Conservation (phyloP, 2,329 filamentous ascomycete species). For the Fusarium miscanthi region DNA sequence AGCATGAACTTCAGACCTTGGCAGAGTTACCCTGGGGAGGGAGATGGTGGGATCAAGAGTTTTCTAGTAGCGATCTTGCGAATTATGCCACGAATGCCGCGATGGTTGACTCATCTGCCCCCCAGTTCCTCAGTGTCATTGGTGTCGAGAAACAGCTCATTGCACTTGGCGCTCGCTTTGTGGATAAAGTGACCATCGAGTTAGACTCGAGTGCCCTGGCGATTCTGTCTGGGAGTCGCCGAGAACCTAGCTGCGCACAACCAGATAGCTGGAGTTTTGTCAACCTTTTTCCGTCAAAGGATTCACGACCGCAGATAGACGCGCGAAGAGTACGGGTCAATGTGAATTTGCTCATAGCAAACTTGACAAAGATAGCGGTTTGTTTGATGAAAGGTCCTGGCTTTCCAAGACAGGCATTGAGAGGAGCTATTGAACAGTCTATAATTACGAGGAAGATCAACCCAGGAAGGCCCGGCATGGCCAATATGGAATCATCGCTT, state of each 20-base stretch:
- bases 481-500: neutral
- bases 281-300: neutral
- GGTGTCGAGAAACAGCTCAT: constrained; percentile 1
- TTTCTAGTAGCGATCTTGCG: neutral
- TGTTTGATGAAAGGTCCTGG: constrained; percentile 5
- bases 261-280: constrained; percentile 7
- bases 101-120: neutral
- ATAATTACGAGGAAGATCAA: neutral
- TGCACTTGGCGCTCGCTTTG: neutral
- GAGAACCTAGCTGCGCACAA: neutral
- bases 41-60: neutral
- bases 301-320: neutral
- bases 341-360: neutral
- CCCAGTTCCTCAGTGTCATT: neutral
- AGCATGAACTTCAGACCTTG: neutral
- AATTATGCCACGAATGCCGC: neutral
- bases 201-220: neutral
- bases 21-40: neutral
- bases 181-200: neutral
- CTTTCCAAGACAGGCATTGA: neutral
- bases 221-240: neutral
- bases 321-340: neutral
- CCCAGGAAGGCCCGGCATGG: too few relatives aligned
- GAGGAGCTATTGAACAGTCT: neutral
- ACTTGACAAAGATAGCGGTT: neutral